Conservation (phyloP, 805 yeast species). For the Wickerhamomyces alni region DNA sequence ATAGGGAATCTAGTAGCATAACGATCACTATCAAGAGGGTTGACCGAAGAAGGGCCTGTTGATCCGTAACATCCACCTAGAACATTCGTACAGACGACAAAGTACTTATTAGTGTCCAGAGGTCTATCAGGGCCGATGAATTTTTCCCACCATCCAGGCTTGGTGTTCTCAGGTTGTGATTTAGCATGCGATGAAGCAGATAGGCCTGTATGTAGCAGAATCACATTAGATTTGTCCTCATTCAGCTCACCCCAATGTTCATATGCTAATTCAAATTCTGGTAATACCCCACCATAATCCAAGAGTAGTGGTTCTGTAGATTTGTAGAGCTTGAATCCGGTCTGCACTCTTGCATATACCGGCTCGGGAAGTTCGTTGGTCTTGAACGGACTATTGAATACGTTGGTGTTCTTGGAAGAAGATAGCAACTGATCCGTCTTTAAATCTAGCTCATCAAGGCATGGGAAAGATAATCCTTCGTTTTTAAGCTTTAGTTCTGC, state of each 20-base stretch:
- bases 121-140: conserved; percentile 80
- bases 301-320: conserved; percentile 56
- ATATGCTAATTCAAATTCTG: conserved; percentile 77
- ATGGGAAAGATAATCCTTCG: conserved; percentile 75
- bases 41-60: conserved; percentile 82
- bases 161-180: conserved; percentile 62
- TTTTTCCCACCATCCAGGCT: conserved; percentile 93
- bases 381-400: conserved; percentile 14
- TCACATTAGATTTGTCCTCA: conserved; percentile 57
- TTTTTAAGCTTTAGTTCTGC: conserved; percentile 23
- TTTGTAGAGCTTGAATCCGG: conserved; percentile 59
- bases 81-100: conserved; percentile 85
- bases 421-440: conserved; percentile 31
- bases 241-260: conserved; percentile 88
- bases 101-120: conserved; percentile 75
- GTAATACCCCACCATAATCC: conserved; percentile 78
- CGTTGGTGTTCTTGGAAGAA: conserved; percentile 3
- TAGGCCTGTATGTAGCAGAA: conserved; percentile 82
- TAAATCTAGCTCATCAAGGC: conserved; percentile 70
- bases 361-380: conserved; percentile 74
- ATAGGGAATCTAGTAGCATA: conserved; percentile 90
- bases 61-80: conserved; percentile 94
- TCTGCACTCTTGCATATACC: conserved; percentile 59
- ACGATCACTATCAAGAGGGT: conserved; percentile 56
- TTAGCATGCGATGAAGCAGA: conserved; percentile 93